Base-by-base conservation (phyloP, 2,329 filamentous ascomycete species). In the Cladosporium sp. region DNA sequence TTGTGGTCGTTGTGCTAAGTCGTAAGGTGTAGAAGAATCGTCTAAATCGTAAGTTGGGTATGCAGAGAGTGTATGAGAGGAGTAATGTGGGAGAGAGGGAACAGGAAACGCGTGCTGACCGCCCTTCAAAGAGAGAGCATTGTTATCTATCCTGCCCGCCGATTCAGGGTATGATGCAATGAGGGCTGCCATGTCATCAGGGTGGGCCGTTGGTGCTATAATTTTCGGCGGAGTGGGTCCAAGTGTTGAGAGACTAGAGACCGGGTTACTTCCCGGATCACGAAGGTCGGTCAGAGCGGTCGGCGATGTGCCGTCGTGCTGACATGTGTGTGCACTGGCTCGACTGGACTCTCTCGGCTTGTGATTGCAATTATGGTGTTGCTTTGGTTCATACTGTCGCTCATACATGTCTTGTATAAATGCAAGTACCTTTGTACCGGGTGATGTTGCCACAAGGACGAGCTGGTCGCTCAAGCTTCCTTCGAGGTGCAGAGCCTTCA, bases 241-340 rank as follows among this genome's bases (percentile, higher is more conserved):
- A 43, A 21, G 32, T 58, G 56, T 58, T 58, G 56, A 58, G 56
- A 58, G 56, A 46, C 56, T 58, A 58, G 34, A 43, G 56, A 58
- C 56, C 36, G 36, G 56, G 21, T 26, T 28, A 46, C 56, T 28
- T 58, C 4, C 56, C 36, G 56, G 36, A 56, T 18, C 32, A 54
- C 25, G 56, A 26, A n/a, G 56, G 56, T 36, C 56, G 56, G 56
- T 58, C 56, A 58, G 56, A 39, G 28, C 32, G 21, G 51, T 54
- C 51, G 51, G 51, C 39, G 14, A 46, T 46, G 25, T 54, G 26
- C 25, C 30, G 51, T 23, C 30, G 34, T 36, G 54, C 54, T 32
- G 54, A 34, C 32, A 57, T 57, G 54, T 8, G 28, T 39, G 54
- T 25, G 28, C 48, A 26, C 32, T 57, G 26, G n/a, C n/a, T n/a